phyloP scores from a whole-genome alignment of 1,284 basidiomycete species.

The Thecaphora frezii region DNA sequence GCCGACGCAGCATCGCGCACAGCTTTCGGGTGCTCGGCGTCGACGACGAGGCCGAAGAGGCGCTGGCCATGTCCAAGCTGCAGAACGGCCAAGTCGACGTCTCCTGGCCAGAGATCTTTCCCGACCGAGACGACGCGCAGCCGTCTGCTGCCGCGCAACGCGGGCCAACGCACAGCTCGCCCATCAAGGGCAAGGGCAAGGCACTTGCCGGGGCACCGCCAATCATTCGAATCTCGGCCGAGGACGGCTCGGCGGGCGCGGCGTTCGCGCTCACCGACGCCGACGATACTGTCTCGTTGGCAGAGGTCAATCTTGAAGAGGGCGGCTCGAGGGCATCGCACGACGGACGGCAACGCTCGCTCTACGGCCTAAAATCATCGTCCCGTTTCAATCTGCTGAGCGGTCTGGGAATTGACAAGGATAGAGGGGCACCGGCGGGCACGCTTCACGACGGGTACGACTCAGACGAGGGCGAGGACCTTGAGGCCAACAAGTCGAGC shows the following conservation, averaged over 20 bases:
- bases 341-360: no score
- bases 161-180: no score
- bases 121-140: background rate
- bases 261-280: background rate
- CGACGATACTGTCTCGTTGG: background rate
- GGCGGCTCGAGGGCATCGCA: background rate
- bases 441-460: background rate
- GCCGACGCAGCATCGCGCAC: constrained; percentile 25
- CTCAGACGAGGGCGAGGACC: background rate
- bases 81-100: constrained; percentile 31
- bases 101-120: constrained; percentile 9
- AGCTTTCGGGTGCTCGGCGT: constrained; percentile 23
- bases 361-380: background rate
- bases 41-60: constrained; percentile 12
- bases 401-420: no score
- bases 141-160: no score
- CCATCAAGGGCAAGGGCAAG: background rate
- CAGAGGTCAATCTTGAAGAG: background rate
- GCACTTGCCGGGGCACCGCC: no score
- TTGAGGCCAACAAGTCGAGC: background rate
- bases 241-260: no score
- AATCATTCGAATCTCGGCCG: no score
- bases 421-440: no score
- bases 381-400: background rate
- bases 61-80: constrained; percentile 17